Percentiles rank a stretch among this genome's conserved stretches.
phyloP scores from a whole-genome alignment of 2,329 filamentous ascomycete genomes.

The Blastomyces emzantsi region DNA sequence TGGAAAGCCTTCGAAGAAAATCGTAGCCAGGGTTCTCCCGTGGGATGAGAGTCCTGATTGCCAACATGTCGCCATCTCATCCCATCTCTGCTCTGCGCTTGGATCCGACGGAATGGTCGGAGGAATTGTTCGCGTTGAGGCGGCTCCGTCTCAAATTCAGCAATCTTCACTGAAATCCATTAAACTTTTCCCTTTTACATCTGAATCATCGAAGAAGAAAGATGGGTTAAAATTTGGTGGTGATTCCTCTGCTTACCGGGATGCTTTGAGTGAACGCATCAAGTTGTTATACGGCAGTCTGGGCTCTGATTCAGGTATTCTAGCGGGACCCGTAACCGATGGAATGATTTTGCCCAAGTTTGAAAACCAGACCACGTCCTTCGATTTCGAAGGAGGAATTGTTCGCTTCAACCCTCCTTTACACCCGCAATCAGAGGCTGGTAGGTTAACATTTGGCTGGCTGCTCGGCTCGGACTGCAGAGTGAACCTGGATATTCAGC shows the following conservation, averaged over 20 bases:
- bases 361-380: slow-evolving; percentile 44
- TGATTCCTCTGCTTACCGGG: slow-evolving; percentile 72
- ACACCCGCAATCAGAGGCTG: slow-evolving; percentile 26
- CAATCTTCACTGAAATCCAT: slow-evolving; percentile 58
- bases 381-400: slow-evolving; percentile 74
- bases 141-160: slow-evolving; percentile 63
- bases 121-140: slow-evolving; percentile 77
- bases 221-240: slow-evolving; percentile 77
- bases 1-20: slow-evolving; percentile 51
- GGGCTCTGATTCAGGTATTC: slow-evolving; percentile 51
- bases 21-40: slow-evolving; percentile 64
- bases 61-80: slow-evolving; percentile 70
- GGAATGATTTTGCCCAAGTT: slow-evolving; percentile 65
- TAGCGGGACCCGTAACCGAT: slow-evolving; percentile 81
- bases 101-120: slow-evolving; percentile 67
- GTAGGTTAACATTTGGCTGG: slow-evolving; percentile 48
- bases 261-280: slow-evolving; percentile 63
- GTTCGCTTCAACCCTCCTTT: slow-evolving; percentile 62
- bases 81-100: slow-evolving; percentile 63
- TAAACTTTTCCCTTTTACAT: slow-evolving; percentile 72
- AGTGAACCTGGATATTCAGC: slow-evolving; percentile 64
- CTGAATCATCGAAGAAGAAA: slow-evolving; percentile 45
- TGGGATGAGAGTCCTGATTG: slow-evolving; percentile 87
- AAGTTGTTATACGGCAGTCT: slow-evolving; percentile 58
- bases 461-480: slow-evolving; percentile 67